A percentile compares a stretch with the other conserved stretches of the same genome.
Conservation (phyloP, 2,329 filamentous ascomycete species). For the Arachnomyces sp. region DNA sequence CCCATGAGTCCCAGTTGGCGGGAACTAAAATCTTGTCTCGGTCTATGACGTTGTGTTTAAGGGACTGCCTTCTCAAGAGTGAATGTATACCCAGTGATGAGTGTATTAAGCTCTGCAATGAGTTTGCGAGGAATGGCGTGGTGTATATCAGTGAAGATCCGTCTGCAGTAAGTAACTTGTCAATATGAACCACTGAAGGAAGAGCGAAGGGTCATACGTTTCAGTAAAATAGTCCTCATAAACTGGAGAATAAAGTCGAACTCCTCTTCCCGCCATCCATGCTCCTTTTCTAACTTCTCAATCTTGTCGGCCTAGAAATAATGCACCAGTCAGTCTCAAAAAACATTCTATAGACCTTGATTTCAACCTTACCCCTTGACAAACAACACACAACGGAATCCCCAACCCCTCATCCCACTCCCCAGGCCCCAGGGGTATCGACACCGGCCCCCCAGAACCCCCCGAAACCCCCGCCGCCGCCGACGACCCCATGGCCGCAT, state of each 20-base stretch:
- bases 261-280: conserved; percentile 89
- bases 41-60: conserved; percentile 88
- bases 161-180: too few species aligned
- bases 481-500: conserved; percentile 37
- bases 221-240: conserved; percentile 77
- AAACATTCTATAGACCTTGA: too few species aligned
- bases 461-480: conserved; percentile 48
- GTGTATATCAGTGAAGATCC: conserved; percentile 81
- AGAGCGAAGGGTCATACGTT: conserved; percentile 49
- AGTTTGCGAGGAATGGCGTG: conserved; percentile 65
- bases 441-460: conserved; percentile 57
- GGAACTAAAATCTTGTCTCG: conserved; percentile 90
- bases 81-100: conserved; percentile 81
- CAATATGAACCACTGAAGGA: too few species aligned
- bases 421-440: conserved; percentile 71
- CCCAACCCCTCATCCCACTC: conserved; percentile 90
- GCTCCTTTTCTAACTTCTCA: conserved; percentile 78
- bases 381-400: conserved; percentile 85
- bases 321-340: conserved; percentile 1
- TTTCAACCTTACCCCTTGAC: conserved; percentile 64
- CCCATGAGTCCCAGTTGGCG: conserved; percentile 97
- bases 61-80: conserved; percentile 64
- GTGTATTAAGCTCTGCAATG: conserved; percentile 71
- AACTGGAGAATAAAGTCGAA: conserved; percentile 96
- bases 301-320: conserved; percentile 67